Evolutionary conservation across 345 rosid genomes (phyloP), one percentile per base, ranked within the genome.

Genomic region (Stellera chamaejasme): DNA sequence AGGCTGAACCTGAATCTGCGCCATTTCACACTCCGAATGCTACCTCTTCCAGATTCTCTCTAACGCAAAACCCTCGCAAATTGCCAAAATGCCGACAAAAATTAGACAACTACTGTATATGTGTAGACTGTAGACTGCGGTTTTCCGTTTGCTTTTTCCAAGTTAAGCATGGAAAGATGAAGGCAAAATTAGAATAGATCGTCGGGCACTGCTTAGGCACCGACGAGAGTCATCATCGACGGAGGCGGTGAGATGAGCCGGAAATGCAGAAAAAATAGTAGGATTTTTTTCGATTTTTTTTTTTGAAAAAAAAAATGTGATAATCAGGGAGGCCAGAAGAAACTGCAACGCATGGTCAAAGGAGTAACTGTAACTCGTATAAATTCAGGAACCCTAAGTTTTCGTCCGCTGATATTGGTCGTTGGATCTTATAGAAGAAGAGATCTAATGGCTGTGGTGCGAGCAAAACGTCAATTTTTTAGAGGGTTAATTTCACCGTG

Each of bases 1-100:
- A 57, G 66, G 82, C 67, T 79, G 97, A 57, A 75, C 78, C 74
- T 81, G 95, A 82, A 76, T 66, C 75, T 89, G 97, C 51, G 92
- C 90, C 97, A 89, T 89, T 42, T 39, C 46, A 45, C 64, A 27
- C 6, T 45, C 14, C 5, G 19, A 11, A 14, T 26, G 11, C 56
- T 53, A 26, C 23, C n/a, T 66, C 67, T 43, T 60, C 11, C 8
- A 23, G 46, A 52, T 44, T 13, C 19, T 12, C 32, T 53, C 52
- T 57, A n/a, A n/a, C n/a, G n/a, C n/a, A n/a, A n/a, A n/a, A n/a
- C n/a, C n/a, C 50, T 39, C 64, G 67, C 62, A 50, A 51, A 27
- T 55, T 32, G 15, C 56, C 44, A 48, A 28, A 49, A 53, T 27
- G 43, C 1, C 2, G 16, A 50, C 48, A 51, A 45, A 59, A 9